Conservation (phyloP, 1,284 basidiomycete species). For the Gymnopus androsaceus region DNA sequence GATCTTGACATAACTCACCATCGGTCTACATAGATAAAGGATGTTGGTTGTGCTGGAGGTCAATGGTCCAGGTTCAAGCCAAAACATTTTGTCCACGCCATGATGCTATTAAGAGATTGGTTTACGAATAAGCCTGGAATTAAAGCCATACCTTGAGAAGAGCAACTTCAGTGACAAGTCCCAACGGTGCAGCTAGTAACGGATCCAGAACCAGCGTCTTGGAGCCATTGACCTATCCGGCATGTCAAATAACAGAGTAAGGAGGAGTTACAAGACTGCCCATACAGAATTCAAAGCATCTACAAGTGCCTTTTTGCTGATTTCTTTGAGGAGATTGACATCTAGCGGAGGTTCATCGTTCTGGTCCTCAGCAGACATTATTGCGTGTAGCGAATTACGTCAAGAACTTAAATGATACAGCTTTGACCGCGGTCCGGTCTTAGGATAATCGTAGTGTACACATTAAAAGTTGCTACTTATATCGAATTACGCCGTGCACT, state of each 20-base stretch:
- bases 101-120: constrained; percentile 69
- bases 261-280: neutral
- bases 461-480: constrained; percentile 23
- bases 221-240: constrained; percentile 79
- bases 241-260: neutral
- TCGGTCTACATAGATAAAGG: constrained; percentile 91
- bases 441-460: neutral
- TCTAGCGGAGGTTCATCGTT: constrained; percentile 55
- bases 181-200: constrained; percentile 87
- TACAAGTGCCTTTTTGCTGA: constrained; percentile 74
- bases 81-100: constrained; percentile 99
- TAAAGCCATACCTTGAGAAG: constrained; percentile 73
- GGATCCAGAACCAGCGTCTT: constrained; percentile 96
- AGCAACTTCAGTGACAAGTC: constrained; percentile 90
- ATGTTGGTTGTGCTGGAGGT: constrained; percentile 86
- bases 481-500: constrained; percentile 77
- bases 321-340: constrained; percentile 71
- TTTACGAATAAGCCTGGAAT: constrained; percentile 3
- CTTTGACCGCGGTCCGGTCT: neutral
- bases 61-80: constrained; percentile 90
- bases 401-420: neutral
- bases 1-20: constrained; percentile 83
- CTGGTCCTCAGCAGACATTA: constrained; percentile 33
- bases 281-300: constrained; percentile 80
- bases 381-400: neutral